A percentile compares a stretch with the other conserved stretches of the same genome.
Conservation (phyloP, 306 rosid species). For the Fagus crenata region DNA sequence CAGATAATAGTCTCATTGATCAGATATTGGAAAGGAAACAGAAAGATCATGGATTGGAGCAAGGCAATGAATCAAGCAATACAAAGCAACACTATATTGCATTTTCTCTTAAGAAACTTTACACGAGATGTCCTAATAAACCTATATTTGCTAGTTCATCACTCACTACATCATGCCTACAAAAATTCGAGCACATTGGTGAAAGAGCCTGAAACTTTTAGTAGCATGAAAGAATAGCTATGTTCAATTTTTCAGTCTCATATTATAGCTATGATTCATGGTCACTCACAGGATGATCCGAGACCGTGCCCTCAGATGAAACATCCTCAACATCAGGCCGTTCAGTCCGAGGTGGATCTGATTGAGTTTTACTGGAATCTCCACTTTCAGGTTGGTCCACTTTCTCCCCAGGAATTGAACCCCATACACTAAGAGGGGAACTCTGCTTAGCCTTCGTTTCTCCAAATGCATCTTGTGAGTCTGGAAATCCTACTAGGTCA, state of each 20-base stretch:
- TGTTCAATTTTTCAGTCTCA: slow-evolving; percentile 41
- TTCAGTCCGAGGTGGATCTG: slow-evolving; percentile 66
- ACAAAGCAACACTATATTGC: slow-evolving; percentile 68
- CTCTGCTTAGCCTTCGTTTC: slow-evolving; percentile 38
- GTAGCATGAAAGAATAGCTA: slow-evolving; percentile 58
- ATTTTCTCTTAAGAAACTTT: slow-evolving; percentile 69
- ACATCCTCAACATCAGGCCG: slow-evolving; percentile 56
- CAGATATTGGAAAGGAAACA: slow-evolving; percentile 2
- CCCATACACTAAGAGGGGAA: slow-evolving; percentile 37
- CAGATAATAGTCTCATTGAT: slow-evolving; percentile 8
- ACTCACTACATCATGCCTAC: slow-evolving; percentile 62
- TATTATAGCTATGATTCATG: slow-evolving; percentile 58
- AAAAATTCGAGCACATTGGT: slow-evolving; percentile 78
- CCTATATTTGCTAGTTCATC: slow-evolving; percentile 64
- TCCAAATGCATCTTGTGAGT: slow-evolving; percentile 44
- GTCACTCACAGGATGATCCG: slow-evolving; percentile 72
- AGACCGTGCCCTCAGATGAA: slow-evolving; percentile 94
- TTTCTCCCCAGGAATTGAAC: slow-evolving; percentile 36
- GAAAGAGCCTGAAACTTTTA: slow-evolving; percentile 41
- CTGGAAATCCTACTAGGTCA: slow-evolving; percentile 49
- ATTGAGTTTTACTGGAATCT: slow-evolving; percentile 88
- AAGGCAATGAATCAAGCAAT: slow-evolving; percentile 27
- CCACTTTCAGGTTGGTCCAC: slow-evolving; percentile 51
- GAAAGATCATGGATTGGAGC: slow-evolving; percentile 20
- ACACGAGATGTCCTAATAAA: slow-evolving; percentile 55